Percentiles rank a stretch among this genome's conserved stretches.
Evolutionary conservation across 108 stramenopile species (phyloP).

Genomic region (Nannochloropsis salina): DNA sequence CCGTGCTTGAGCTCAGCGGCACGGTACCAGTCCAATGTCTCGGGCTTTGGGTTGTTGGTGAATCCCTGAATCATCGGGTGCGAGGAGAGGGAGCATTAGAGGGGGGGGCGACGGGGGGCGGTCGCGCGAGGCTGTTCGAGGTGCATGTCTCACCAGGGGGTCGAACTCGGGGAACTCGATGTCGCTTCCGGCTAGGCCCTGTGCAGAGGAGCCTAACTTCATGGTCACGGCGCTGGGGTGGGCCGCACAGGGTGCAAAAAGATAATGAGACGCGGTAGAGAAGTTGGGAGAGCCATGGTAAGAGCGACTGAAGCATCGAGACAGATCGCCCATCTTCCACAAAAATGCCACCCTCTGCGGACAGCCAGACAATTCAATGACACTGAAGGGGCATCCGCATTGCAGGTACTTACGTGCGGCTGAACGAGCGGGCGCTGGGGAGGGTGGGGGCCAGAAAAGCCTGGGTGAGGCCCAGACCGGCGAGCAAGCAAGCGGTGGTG

Average conservation of each 20-base stretch:
- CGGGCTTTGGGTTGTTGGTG: constrained; percentile 49
- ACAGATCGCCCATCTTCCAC: not conserved
- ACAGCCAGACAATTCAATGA: no score
- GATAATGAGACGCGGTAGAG: not conserved
- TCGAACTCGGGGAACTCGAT: constrained; percentile 44
- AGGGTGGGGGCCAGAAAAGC: constrained; percentile 14
- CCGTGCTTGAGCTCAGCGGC: constrained; percentile 78
- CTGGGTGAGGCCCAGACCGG: constrained; percentile 16
- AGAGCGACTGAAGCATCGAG: not conserved
- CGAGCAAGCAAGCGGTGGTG: constrained; percentile 13
- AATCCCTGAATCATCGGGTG: constrained; percentile 29
- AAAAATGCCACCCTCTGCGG: not conserved
- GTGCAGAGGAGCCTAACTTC: constrained; percentile 25
- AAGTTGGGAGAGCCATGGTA: not conserved
- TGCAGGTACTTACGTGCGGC: not conserved
- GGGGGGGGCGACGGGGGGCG: not conserved
- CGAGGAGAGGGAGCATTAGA: not conserved
- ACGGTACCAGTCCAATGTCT: constrained; percentile 72
- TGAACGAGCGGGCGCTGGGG: constrained; percentile 9
- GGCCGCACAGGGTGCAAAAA: not conserved
- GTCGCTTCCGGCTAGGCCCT: constrained; percentile 47
- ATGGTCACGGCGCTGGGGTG: constrained; percentile 20
- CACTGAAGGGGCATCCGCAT: no score
- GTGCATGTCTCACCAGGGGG: constrained; percentile 28
- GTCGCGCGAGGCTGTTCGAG: no score